phyloP scores from a whole-genome alignment of 2,329 filamentous ascomycete genomes.

The Sphaerulina vaccinii region DNA sequence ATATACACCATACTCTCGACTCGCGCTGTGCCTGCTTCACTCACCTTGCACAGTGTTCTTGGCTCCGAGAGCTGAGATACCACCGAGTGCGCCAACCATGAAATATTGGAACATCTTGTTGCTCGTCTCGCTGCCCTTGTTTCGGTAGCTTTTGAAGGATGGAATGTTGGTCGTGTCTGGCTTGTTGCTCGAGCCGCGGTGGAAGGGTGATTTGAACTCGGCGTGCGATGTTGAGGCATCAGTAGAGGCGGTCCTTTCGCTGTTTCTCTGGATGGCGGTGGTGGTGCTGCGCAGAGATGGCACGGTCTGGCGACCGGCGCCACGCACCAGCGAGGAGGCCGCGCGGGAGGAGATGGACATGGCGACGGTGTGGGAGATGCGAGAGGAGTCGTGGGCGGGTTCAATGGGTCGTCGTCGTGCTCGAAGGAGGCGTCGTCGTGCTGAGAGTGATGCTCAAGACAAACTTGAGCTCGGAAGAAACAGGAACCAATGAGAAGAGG shows the following conservation, averaged over 20 bases:
- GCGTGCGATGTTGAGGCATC: slow-evolving; percentile 41
- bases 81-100: slow-evolving; percentile 95
- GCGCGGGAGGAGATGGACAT: slow-evolving; percentile 52
- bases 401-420: slow-evolving; percentile 23
- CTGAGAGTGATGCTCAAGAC: neutral
- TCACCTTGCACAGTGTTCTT: slow-evolving; percentile 98
- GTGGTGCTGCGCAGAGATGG: slow-evolving; percentile 47
- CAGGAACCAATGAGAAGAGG: neutral
- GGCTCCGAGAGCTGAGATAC: slow-evolving; percentile 85
- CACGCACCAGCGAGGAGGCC: slow-evolving; percentile 48
- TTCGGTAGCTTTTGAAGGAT: slow-evolving; percentile 84
- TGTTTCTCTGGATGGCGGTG: slow-evolving; percentile 44
- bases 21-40: slow-evolving; percentile 33
- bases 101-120: slow-evolving; percentile 97
- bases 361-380: slow-evolving; percentile 36
- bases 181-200: slow-evolving; percentile 38
- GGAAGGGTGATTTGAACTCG: slow-evolving; percentile 58
- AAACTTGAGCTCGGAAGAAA: slow-evolving; percentile 3
- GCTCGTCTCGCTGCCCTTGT: slow-evolving; percentile 62
- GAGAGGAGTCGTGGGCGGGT: slow-evolving; percentile 18
- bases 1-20: neutral
- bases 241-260: slow-evolving; percentile 27
- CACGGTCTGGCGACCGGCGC: slow-evolving; percentile 47
- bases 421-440: slow-evolving; percentile 14
- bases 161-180: slow-evolving; percentile 70